Conservation (phyloP, 2,329 filamentous ascomycete species). For the Aspergillus japonicus region DNA sequence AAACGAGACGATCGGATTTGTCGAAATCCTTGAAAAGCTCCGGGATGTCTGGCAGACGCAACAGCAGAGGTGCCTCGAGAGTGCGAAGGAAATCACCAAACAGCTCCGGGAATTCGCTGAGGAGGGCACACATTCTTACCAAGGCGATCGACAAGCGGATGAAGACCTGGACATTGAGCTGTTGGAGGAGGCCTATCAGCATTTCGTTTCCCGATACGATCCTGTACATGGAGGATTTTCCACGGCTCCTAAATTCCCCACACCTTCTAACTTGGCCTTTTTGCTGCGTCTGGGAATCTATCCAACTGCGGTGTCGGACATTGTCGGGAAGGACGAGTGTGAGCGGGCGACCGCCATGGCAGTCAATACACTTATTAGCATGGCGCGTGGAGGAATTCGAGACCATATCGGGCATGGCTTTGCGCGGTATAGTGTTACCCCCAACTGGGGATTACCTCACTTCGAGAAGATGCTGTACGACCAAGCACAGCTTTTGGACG, state of each 20-base stretch:
- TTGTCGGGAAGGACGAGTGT: conserved; percentile 82
- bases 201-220: conserved; percentile 81
- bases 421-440: conserved; percentile 81
- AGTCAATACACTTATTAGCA: conserved; percentile 73
- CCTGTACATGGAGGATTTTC: conserved; percentile 76
- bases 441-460: conserved; percentile 90
- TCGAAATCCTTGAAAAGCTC: conserved; percentile 80
- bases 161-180: conserved; percentile 85
- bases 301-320: conserved; percentile 70
- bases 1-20: conserved; percentile 71
- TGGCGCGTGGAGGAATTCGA: conserved; percentile 70
- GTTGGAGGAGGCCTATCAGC: conserved; percentile 81
- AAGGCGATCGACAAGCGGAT: conserved; percentile 48
- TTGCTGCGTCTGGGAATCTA: conserved; percentile 72
- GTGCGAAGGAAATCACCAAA: conserved; percentile 75
- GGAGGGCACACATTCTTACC: conserved; percentile 66
- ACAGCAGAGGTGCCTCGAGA: conserved; percentile 75
- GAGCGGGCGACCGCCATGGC: conserved; percentile 74
- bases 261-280: conserved; percentile 80
- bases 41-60: conserved; percentile 74
- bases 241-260: conserved; percentile 80
- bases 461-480: conserved; percentile 98
- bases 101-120: conserved; percentile 85
- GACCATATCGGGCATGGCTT: conserved; percentile 78
- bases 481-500: conserved; percentile 77